phyloP scores from a whole-genome alignment of 108 stramenopile species.

The Skeletonema tropicum region DNA sequence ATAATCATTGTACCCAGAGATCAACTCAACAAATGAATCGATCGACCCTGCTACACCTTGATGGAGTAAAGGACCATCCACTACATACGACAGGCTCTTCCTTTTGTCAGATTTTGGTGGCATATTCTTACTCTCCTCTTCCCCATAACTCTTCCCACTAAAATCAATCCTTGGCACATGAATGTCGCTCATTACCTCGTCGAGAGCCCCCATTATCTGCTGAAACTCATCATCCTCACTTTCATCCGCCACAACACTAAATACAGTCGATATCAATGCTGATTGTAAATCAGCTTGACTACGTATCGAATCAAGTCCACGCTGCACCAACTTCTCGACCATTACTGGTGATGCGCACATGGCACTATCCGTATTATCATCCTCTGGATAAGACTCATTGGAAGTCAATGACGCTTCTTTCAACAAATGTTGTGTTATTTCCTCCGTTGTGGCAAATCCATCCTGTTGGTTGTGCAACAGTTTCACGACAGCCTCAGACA shows the following conservation, averaged over 20 bases:
- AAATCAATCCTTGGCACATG: slow-evolving; percentile 19
- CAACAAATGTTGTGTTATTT: slow-evolving; percentile 18
- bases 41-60: slow-evolving; percentile 34
- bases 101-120: background rate
- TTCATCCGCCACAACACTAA: slow-evolving; percentile 1
- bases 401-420: background rate
- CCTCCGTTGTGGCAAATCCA: background rate
- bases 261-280: slow-evolving; percentile 15
- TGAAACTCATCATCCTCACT: background rate
- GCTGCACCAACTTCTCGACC: slow-evolving; percentile 29
- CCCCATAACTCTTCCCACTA: background rate
- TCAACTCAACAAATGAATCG: slow-evolving; percentile 32
- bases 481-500: background rate
- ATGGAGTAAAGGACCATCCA: slow-evolving; percentile 35
- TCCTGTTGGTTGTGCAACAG: background rate
- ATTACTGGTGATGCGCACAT: slow-evolving; percentile 30
- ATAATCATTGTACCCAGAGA: slow-evolving; percentile 46
- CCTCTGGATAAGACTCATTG: background rate
- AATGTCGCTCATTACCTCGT: slow-evolving; percentile 2
- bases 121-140: background rate
- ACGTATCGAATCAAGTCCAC: slow-evolving; percentile 36
- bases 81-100: slow-evolving; percentile 25
- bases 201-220: slow-evolving; percentile 9
- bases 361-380: slow-evolving; percentile 3
- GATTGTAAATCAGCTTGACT: slow-evolving; percentile 25